phyloP scores from a whole-genome alignment of 2,329 filamentous ascomycete genomes.

The Cladorrhinum sp. region DNA sequence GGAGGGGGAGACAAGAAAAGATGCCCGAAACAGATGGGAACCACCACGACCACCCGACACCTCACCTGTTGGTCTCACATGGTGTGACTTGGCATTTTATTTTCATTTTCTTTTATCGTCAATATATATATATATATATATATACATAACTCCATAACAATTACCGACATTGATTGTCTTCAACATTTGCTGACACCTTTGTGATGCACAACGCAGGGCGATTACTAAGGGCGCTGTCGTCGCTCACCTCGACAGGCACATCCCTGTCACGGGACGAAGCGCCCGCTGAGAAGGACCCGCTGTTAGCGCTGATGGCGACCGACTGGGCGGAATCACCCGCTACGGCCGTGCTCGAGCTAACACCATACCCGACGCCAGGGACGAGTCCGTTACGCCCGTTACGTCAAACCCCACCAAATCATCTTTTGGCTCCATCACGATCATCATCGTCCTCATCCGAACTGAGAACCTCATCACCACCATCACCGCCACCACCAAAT shows the following conservation, averaged over 20 bases:
- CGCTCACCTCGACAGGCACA: neutral
- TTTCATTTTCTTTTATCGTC: neutral
- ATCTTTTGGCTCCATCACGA: neutral
- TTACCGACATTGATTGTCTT: too few species aligned
- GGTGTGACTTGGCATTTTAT: neutral
- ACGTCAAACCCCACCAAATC: neutral
- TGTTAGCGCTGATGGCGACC: neutral
- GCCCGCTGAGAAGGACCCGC: neutral
- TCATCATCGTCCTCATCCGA: neutral
- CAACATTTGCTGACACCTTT: neutral
- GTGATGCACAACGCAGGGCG: conserved; percentile 23
- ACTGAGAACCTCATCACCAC: neutral
- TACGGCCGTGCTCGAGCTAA: conserved; percentile 13
- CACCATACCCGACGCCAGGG: conserved; percentile 15
- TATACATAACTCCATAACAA: too few species aligned
- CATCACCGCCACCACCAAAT: neutral
- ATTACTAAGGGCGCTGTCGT: conserved; percentile 35
- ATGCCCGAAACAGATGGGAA: neutral
- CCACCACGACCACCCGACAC: neutral
- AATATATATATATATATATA: too few species aligned
- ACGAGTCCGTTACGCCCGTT: neutral
- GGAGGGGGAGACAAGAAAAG: neutral
- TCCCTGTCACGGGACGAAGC: neutral
- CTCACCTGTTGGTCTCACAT: neutral
- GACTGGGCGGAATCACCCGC: neutral